Conservation (phyloP, 2,329 filamentous ascomycete species). For the Fusarium sp. region DNA sequence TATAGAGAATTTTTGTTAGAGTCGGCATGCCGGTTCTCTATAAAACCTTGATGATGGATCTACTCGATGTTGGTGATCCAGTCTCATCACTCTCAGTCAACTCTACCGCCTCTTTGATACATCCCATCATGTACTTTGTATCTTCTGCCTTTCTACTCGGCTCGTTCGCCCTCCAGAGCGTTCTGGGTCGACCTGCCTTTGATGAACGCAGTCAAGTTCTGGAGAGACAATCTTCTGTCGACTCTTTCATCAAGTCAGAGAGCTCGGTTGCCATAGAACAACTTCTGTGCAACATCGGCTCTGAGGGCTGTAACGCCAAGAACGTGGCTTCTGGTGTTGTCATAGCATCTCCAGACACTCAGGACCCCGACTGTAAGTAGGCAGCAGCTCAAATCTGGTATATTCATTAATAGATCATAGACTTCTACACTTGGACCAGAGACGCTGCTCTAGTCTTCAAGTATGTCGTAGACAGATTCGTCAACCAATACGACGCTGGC, state of each 20-base stretch:
- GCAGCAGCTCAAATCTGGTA: too few relatives aligned
- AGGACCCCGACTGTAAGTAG: conserved; percentile 67
- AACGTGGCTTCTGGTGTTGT: conserved; percentile 65
- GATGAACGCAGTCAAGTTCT: conserved; percentile 50
- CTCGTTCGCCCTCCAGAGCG: conserved; percentile 63
- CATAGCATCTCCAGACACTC: conserved; percentile 67
- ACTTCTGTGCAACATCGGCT: conserved; percentile 71
- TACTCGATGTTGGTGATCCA: conserved; percentile 40
- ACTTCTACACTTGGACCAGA: conserved; percentile 84
- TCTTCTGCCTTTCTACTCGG: conserved; percentile 64
- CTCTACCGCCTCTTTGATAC: conserved; percentile 47
- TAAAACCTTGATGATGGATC: conserved; percentile 46
- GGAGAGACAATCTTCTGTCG: conserved; percentile 60
- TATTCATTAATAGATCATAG: conserved; percentile 55
- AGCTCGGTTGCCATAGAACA: conserved; percentile 64
- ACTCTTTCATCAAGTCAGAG: conserved; percentile 66
- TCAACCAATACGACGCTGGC: conserved; percentile 66
- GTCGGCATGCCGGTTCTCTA: conserved; percentile 26
- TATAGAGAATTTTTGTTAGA: not conserved
- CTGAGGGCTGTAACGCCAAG: conserved; percentile 62
- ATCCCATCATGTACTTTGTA: conserved; percentile 64
- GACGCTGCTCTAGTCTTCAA: conserved; percentile 80
- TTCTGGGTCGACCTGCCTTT: conserved; percentile 60
- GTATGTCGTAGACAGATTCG: conserved; percentile 74
- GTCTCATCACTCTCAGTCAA: conserved; percentile 48